These are phyloP conservation scores for Ramaria sp. DNA, from an alignment of 768 basidiomycete genomes.

Conservation along the genomic window DNA sequence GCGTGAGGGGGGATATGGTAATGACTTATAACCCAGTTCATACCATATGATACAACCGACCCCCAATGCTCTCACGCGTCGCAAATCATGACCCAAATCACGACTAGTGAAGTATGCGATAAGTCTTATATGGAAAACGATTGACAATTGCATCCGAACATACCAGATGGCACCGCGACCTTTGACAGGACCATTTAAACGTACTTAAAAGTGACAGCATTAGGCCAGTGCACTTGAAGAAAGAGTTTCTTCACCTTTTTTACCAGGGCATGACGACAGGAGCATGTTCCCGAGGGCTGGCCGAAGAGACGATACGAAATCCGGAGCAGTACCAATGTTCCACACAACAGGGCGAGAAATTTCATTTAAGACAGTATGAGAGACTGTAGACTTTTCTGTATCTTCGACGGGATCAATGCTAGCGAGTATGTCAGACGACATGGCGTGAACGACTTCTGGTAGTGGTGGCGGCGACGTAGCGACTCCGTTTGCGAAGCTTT, in stretches of 20 bases:
- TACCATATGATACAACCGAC: slow-evolving; percentile 81
- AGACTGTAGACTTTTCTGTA: not conserved
- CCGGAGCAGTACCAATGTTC: not conserved
- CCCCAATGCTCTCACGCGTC: slow-evolving; percentile 59
- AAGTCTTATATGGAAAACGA: not conserved
- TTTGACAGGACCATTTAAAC: slow-evolving; percentile 61
- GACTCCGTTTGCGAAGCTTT: not conserved
- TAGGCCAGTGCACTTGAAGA: slow-evolving; percentile 15
- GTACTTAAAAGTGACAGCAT: slow-evolving; percentile 30
- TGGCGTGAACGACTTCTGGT: not conserved
- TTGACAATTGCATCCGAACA: not conserved
- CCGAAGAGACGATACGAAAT: slow-evolving; percentile 7
- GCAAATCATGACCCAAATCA: slow-evolving; percentile 67
- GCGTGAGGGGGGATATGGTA: not conserved
- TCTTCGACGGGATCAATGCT: not conserved
- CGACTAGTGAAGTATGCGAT: slow-evolving; percentile 22
- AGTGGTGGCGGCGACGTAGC: not conserved
- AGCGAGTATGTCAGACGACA: slow-evolving; percentile 5
- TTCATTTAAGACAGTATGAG: not conserved
- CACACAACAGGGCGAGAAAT: not conserved
- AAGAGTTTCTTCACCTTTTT: slow-evolving; percentile 52
- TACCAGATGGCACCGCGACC: slow-evolving; percentile 69
- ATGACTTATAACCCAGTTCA: slow-evolving; percentile 14
- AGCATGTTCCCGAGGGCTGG: slow-evolving; percentile 69
- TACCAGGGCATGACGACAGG: slow-evolving; percentile 89